Percentiles rank a stretch among this genome's conserved stretches.
phyloP scores from a whole-genome alignment of 345 rosid species.

The Euphorbia lathyris region DNA sequence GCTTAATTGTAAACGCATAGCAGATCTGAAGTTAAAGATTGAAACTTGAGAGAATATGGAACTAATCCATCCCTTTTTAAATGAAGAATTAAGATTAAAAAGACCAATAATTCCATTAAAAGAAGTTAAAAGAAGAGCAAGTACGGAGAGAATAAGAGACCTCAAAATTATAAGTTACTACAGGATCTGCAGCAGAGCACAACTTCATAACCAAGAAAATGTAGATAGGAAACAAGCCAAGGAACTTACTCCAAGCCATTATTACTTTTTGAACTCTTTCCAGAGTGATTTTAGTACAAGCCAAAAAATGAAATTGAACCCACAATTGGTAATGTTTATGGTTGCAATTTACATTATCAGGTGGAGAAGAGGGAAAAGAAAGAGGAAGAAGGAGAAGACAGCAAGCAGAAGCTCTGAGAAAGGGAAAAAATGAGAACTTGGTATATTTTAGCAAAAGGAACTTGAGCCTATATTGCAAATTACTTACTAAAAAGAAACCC shows the following conservation, averaged over 20 bases:
- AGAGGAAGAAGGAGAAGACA: slow-evolving; percentile 10
- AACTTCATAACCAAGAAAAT: slow-evolving; percentile 41
- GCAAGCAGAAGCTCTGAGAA: background rate
- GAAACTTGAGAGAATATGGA: slow-evolving; percentile 34
- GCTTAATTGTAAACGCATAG: slow-evolving; percentile 5
- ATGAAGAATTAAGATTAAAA: slow-evolving; percentile 24
- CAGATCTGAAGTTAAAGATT: slow-evolving; percentile 49
- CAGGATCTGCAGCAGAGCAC: slow-evolving; percentile 73
- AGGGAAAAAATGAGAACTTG: background rate
- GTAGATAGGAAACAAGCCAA: slow-evolving; percentile 50
- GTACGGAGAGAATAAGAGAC: slow-evolving; percentile 61
- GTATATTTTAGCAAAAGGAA: background rate
- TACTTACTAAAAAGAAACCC: no score
- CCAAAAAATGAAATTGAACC: slow-evolving; percentile 9
- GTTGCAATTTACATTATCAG: slow-evolving; percentile 40
- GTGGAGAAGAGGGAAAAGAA: background rate
- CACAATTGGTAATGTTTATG: slow-evolving; percentile 1
- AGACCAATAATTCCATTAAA: slow-evolving; percentile 17
- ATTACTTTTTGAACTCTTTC: slow-evolving; percentile 2
- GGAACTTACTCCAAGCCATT: slow-evolving; percentile 54
- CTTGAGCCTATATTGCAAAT: no score
- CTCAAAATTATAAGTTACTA: slow-evolving; percentile 57
- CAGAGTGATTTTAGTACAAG: background rate
- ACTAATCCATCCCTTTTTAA: slow-evolving; percentile 16
- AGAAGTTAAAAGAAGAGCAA: slow-evolving; percentile 8